Evolutionary conservation across 1,284 basidiomycete genomes (phyloP), one percentile per base, ranked within the genome.

Genomic region (Grifola frondosa): DNA sequence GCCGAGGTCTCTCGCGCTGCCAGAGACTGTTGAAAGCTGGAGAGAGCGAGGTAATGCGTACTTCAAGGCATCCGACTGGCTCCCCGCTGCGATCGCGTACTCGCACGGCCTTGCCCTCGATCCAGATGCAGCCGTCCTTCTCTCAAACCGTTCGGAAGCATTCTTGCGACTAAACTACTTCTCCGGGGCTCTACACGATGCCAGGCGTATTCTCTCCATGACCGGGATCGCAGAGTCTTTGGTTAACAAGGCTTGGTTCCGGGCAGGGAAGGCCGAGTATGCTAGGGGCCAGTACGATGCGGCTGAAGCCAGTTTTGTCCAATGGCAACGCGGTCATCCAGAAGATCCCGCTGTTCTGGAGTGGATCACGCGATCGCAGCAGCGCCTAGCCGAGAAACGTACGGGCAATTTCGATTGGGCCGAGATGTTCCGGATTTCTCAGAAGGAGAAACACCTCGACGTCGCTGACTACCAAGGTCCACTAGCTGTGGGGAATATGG

Each of bases 11-110:
- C 41, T 30, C 0, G 11, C 30, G 7, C 20, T 44, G 17, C 46
- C 43, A 9, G 15, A 10, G 13, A 50, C 49, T 7, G 16, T 41
- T 6, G 57, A 54, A 3, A 31, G 30, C 15, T 58, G 54, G 52
- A 47, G 44, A 16, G 36, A 40, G 12, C 42, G 42, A 9, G 57
- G 54, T 15, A 52, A 54, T 28, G 32, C 12, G 4, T 30, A 46
- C 35, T 56, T 50, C 46, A 49, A 57, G 34, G 28, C 31, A 7
- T 42, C 44, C 1, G 47, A 46, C 16, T 59, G 57, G 57, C 48
- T 60, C 28, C 49, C 53, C 9, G 59, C 60, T 5, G 58, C 55
- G 4, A 38, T 57, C 30, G 53, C 57, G 5, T 60, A 54, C 33
- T 57, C 59, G 2, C 44, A 44, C 5, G 59, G 54, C 11, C 46